phyloP scores from a whole-genome alignment of 2,329 filamentous ascomycete genomes.

The Cercospora brassicicola region DNA sequence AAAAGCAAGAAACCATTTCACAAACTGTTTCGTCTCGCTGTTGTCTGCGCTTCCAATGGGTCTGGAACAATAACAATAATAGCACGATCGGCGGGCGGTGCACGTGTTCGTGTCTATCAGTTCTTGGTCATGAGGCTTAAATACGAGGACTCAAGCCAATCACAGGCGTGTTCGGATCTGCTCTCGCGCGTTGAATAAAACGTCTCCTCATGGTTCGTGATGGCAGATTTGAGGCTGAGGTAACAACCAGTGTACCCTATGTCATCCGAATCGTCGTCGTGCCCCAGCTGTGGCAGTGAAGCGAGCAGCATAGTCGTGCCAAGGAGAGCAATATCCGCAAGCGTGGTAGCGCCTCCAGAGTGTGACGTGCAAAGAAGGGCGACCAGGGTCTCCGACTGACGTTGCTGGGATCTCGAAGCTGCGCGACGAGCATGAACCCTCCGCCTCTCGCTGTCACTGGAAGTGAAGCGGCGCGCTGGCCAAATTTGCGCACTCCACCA shows the following conservation, averaged over 20 bases:
- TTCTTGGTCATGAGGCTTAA: constrained; percentile 1
- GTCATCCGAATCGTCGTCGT: background rate
- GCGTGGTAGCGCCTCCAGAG: background rate
- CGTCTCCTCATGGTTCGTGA: background rate
- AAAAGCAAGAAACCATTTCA: background rate
- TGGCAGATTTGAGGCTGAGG: background rate
- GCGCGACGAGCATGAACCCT: constrained; percentile 2
- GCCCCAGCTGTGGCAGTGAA: background rate
- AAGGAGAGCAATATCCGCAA: background rate
- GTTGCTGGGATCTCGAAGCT: background rate
- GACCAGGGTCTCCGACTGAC: background rate
- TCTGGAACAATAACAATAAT: background rate
- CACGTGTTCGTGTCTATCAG: background rate
- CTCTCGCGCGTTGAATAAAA: background rate
- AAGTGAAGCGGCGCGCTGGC: background rate
- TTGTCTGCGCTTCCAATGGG: background rate
- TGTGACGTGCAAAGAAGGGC: background rate
- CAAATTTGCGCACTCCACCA: background rate
- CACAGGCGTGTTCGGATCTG: background rate
- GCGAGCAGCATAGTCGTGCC: background rate
- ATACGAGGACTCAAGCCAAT: background rate
- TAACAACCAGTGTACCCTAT: background rate
- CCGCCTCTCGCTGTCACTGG: background rate
- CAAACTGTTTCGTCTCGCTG: background rate
- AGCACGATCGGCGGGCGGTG: background rate